These are phyloP conservation scores for Circinella minor DNA, from an alignment of 371 early-diverging fungal species.

Conservation along the genomic window DNA sequence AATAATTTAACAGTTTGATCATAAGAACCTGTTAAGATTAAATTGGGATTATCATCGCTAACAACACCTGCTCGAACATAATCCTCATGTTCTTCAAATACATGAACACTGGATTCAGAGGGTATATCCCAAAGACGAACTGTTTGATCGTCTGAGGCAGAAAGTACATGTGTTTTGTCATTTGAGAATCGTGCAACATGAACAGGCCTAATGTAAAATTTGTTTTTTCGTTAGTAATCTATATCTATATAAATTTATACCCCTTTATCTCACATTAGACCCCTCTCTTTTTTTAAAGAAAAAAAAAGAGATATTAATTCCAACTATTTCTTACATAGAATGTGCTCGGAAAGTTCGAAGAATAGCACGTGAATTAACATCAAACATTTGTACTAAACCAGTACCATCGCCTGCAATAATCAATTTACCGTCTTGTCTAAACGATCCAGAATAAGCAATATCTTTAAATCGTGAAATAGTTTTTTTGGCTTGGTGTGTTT, in stretches of 20 bases:
- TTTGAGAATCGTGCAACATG: slow-evolving; percentile 82
- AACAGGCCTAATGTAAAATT: slow-evolving; percentile 65
- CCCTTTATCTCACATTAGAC: neutral
- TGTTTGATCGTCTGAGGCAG: slow-evolving; percentile 90
- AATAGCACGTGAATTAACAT: slow-evolving; percentile 81
- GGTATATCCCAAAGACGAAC: slow-evolving; percentile 95
- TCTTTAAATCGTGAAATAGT: slow-evolving; percentile 92
- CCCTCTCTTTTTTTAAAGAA: no score
- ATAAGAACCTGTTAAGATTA: slow-evolving; percentile 90
- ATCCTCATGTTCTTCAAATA: slow-evolving; percentile 89
- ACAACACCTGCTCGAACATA: slow-evolving; percentile 84
- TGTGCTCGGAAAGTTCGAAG: slow-evolving; percentile 88
- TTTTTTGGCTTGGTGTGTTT: slow-evolving; percentile 80
- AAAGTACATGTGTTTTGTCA: slow-evolving; percentile 80
- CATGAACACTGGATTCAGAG: slow-evolving; percentile 69
- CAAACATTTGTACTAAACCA: slow-evolving; percentile 86
- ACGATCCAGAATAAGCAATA: slow-evolving; percentile 79
- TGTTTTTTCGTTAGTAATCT: neutral
- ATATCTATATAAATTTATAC: no score
- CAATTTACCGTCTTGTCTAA: slow-evolving; percentile 89
- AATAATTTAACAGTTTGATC: slow-evolving; percentile 93
- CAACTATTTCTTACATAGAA: slow-evolving; percentile 61
- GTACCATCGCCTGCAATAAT: slow-evolving; percentile 93
- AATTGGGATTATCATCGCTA: slow-evolving; percentile 76
- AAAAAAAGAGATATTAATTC: neutral